Conservation (phyloP, 2,329 filamentous ascomycete genomes). For the Fusarium palustre region DNA sequence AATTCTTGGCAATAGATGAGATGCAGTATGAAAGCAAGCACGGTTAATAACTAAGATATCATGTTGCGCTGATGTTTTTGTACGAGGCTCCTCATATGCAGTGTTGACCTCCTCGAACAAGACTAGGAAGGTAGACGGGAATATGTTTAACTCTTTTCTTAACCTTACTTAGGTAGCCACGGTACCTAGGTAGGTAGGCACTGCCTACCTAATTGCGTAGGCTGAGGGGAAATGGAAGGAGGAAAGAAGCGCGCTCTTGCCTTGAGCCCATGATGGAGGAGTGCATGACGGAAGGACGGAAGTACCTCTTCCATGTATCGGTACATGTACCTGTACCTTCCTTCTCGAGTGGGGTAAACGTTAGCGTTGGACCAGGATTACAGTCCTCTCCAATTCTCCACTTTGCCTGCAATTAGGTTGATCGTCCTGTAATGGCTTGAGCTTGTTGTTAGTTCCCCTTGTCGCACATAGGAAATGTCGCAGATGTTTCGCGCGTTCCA, state of each 20-base stretch:
- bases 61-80: not conserved
- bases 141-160: not conserved
- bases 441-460: conserved; percentile 12
- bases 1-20: conserved; percentile 12
- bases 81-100: not conserved
- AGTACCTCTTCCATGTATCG: conserved; percentile 35
- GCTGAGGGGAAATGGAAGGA: not conserved
- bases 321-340: conserved; percentile 19
- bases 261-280: not conserved
- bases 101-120: not conserved
- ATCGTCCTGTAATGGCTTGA: conserved; percentile 38
- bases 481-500: conserved; percentile 12
- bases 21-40: not conserved
- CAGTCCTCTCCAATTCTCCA: conserved; percentile 36
- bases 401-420: conserved; percentile 35
- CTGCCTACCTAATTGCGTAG: not conserved
- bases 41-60: not conserved
- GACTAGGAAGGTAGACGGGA: not conserved
- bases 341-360: conserved; percentile 23
- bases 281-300: conserved; percentile 4
- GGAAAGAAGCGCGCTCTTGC: conserved; percentile 6
- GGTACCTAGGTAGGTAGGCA: too few relatives aligned
- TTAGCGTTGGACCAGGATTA: conserved; percentile 15
- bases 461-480: conserved; percentile 12
- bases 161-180: not conserved